phyloP scores from a whole-genome alignment of 2,329 filamentous ascomycete genomes.

The Exophiala sp. region DNA sequence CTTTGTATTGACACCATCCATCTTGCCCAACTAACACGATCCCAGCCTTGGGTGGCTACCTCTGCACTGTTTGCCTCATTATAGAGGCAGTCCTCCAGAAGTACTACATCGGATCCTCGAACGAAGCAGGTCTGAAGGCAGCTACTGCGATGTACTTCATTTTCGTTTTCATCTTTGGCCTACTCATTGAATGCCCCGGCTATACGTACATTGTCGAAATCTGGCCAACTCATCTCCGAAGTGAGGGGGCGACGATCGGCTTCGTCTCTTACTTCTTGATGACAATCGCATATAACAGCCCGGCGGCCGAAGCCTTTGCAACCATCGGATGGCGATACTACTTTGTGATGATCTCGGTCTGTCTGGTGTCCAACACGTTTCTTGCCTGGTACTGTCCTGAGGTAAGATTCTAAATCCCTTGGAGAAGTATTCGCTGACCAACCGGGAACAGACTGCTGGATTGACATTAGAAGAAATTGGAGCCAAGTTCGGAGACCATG shows the following conservation, averaged over 20 bases:
- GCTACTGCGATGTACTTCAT: constrained; percentile 39
- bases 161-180: constrained; percentile 38
- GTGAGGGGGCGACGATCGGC: constrained; percentile 13
- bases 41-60: no score
- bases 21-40: no score
- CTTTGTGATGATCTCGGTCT: constrained; percentile 24
- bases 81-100: constrained; percentile 35
- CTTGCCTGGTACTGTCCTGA: constrained; percentile 2
- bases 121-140: constrained; percentile 32
- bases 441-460: constrained; percentile 30
- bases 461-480: constrained; percentile 34
- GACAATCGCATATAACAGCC: constrained; percentile 9
- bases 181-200: constrained; percentile 19
- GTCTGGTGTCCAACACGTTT: no score
- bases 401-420: constrained; percentile 2
- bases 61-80: constrained; percentile 34
- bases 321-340: constrained; percentile 34
- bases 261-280: constrained; percentile 8
- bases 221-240: constrained; percentile 17
- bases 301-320: constrained; percentile 27
- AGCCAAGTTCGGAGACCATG: constrained; percentile 31
- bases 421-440: no score
- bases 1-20: no score
- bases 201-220: constrained; percentile 17
- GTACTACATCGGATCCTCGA: constrained; percentile 32